Percentiles rank a stretch among this genome's conserved stretches.
These are phyloP conservation scores for Saccharomycopsis lassenensis DNA, from an alignment of 805 yeast species.

Conservation along the genomic window DNA sequence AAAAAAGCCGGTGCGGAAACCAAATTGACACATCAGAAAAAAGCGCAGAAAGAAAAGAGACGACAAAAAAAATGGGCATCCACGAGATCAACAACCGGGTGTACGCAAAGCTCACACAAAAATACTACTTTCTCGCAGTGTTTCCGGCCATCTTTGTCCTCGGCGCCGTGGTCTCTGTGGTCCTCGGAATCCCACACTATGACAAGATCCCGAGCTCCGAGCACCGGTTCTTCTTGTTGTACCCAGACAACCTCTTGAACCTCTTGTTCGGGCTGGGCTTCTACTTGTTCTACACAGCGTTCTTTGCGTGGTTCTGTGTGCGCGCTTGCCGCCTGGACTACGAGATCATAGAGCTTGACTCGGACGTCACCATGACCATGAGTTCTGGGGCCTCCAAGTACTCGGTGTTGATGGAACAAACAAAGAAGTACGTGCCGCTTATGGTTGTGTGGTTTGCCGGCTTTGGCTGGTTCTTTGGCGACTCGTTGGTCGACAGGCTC, in stretches of 20 bases:
- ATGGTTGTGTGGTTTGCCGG: not conserved
- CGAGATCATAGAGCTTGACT: no score
- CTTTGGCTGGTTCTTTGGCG: conserved; percentile 10
- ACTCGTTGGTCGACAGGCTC: not conserved
- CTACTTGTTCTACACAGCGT: conserved; percentile 6
- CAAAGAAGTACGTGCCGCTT: not conserved
- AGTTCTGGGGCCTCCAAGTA: not conserved
- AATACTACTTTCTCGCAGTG: not conserved
- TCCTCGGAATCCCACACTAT: not conserved
- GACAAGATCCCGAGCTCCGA: no score
- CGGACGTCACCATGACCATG: not conserved
- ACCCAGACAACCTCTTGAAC: conserved; percentile 8
- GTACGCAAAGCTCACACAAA: no score
- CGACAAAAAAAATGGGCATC: no score
- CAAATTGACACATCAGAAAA: no score
- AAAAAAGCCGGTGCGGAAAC: no score
- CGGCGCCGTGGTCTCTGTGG: not conserved
- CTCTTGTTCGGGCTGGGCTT: conserved; percentile 6
- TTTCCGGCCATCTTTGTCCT: not conserved
- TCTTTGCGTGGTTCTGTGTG: no score
- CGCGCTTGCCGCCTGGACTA: no score
- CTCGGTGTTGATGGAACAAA: not conserved
- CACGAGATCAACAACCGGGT: not conserved
- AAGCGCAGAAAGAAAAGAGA: no score
- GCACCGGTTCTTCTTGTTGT: conserved; percentile 1